Evolutionary conservation across 495 filamentous ascomycete species (phyloP).

Genomic region (Annulohypoxylon bovei): DNA sequence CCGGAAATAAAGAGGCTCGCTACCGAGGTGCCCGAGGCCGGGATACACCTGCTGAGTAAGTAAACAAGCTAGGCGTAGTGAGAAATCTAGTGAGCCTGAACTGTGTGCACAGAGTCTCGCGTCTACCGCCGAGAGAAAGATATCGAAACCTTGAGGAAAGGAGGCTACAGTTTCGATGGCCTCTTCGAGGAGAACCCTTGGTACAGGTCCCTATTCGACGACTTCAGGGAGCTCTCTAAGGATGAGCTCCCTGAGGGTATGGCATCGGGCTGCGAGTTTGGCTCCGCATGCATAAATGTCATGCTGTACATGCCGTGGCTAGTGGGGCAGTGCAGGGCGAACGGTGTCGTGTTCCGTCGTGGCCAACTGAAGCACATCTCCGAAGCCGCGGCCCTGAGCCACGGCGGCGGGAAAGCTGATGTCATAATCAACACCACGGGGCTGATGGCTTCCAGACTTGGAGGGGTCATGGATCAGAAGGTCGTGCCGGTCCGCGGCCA

Average conservation of each 20-base stretch:
- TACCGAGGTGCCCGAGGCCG: slow-evolving; percentile 80
- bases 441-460: slow-evolving; percentile 74
- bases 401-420: slow-evolving; percentile 68
- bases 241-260: slow-evolving; percentile 67
- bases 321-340: slow-evolving; percentile 74
- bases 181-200: slow-evolving; percentile 78
- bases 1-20: slow-evolving; percentile 71
- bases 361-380: slow-evolving; percentile 71
- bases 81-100: neutral
- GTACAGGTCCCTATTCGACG: slow-evolving; percentile 80
- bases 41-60: slow-evolving; percentile 85
- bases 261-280: slow-evolving; percentile 76
- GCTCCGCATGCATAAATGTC: slow-evolving; percentile 90
- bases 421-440: slow-evolving; percentile 91
- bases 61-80: neutral
- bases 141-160: slow-evolving; percentile 39
- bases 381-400: slow-evolving; percentile 73
- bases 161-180: slow-evolving; percentile 52
- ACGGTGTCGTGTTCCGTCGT: slow-evolving; percentile 73
- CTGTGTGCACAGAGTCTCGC: slow-evolving; percentile 48
- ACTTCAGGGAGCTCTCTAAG: slow-evolving; percentile 68
- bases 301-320: slow-evolving; percentile 89
- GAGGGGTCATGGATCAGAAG: slow-evolving; percentile 80
- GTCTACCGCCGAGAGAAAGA: slow-evolving; percentile 56
- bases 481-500: slow-evolving; percentile 87